Base-by-base conservation (phyloP, 2,329 filamentous ascomycete genomes). In the Trichoderma breve region DNA sequence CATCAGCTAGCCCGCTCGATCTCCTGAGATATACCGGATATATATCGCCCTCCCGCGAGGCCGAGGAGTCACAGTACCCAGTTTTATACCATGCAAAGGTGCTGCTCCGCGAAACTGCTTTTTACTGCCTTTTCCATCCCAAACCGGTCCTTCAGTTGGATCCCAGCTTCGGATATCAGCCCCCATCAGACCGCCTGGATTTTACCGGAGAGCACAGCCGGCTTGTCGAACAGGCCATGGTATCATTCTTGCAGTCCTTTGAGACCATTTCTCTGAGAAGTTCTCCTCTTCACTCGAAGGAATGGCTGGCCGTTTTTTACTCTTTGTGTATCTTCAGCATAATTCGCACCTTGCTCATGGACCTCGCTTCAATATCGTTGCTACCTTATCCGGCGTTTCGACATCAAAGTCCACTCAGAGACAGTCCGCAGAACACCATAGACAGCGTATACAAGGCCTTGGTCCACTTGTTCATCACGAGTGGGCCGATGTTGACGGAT, bases 311-410 rank as follows among this genome's bases (percentile, higher is more conserved):
- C 2, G 77, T 84, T 4, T 88, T 89, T 72, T 80, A 87, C 64
- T 85, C 88, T 14, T 78, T 90, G 21, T 89, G 87, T 77, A 85
- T 90, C n/a, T 88, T 90, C 75, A 89, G 87, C 76, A 81, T 87
- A 32, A 83, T 86, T 24, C 84, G 85, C 63, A 86, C 86, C 1
- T 82, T 90, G 2, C 79, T 89, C 6, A 80, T 85, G 18, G 86
- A 88, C 70, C 80, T 86, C 62, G 72, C 43, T 68, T 74, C 39
- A 66, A 76, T 47, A 70, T 70, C 24, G 62, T 71, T 69, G 57
- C 73, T 69, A 55, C 73, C 62, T 28, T 62, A 53, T 70, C 73
- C 34, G 71, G 55, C 62, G 61, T 32, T 74, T 71, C 36, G 67
- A 36, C 32, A 71, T 53, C 15, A 70, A 34, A 9, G 73, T 73